Evolutionary conservation across 2,329 filamentous ascomycete genomes (phyloP).

Genomic region (Fusarium dlaminii): DNA sequence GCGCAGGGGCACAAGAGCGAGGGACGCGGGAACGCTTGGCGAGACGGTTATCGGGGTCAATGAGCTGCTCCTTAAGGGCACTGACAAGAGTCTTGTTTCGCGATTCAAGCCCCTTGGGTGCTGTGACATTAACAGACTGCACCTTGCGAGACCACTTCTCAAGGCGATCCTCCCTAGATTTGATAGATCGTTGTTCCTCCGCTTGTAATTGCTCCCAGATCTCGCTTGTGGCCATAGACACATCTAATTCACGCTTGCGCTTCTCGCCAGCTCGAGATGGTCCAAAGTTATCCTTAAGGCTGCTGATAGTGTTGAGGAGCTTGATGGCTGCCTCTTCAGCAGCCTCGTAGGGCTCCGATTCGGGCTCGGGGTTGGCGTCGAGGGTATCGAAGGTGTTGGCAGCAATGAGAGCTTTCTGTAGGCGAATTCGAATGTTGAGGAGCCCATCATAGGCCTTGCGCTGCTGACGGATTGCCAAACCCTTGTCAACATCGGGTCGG

Average conservation of each 20-base stretch:
- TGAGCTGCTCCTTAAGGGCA: conserved; percentile 74
- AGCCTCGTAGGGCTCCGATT: conserved; percentile 69
- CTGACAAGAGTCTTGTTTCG: conserved; percentile 63
- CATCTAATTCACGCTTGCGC: conserved; percentile 64
- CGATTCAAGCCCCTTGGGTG: conserved; percentile 40
- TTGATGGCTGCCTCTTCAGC: conserved; percentile 88
- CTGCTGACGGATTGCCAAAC: conserved; percentile 85
- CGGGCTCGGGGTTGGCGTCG: conserved; percentile 51
- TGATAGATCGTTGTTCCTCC: conserved; percentile 67
- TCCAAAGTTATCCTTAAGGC: conserved; percentile 70
- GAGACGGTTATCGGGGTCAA: conserved; percentile 69
- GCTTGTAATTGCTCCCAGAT: conserved; percentile 78
- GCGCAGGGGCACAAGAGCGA: conserved; percentile 79
- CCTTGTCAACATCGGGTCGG: conserved; percentile 78
- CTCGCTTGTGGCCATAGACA: conserved; percentile 66
- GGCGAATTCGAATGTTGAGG: conserved; percentile 87
- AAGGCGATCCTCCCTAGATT: conserved; percentile 75
- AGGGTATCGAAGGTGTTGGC: conserved; percentile 75
- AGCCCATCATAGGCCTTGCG: conserved; percentile 87
- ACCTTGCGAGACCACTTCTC: conserved; percentile 90
- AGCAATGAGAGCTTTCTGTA: conserved; percentile 89
- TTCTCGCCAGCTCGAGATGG: conserved; percentile 66
- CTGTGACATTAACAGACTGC: conserved; percentile 56
- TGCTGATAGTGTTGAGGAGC: conserved; percentile 83
- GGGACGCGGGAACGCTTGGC: conserved; percentile 75